Conservation (phyloP, 164 flowering plant genomes). For the Houttuynia cordata region DNA sequence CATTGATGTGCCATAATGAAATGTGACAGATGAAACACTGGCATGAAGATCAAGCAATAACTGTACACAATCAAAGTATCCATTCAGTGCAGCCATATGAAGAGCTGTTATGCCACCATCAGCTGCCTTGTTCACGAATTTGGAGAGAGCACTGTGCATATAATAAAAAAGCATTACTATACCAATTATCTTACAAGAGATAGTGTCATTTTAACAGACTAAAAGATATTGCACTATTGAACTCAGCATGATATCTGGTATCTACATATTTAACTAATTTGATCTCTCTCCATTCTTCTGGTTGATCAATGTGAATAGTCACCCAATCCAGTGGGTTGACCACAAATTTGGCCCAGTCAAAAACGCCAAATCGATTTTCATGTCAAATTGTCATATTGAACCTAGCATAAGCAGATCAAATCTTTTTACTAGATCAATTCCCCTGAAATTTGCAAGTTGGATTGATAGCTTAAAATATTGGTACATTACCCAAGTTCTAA, state of each 20-base stretch:
- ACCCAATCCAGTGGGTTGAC: too few relatives aligned
- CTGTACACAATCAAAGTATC: conserved; percentile 82
- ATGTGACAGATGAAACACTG: conserved; percentile 70
- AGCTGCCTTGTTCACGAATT: conserved; percentile 85
- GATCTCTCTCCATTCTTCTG: too few relatives aligned
- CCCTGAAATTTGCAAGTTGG: too few relatives aligned
- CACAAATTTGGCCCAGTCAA: not conserved
- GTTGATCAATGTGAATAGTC: too few relatives aligned
- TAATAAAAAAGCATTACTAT: not conserved
- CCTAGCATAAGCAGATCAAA: too few relatives aligned
- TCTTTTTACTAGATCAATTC: too few relatives aligned
- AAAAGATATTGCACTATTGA: too few relatives aligned
- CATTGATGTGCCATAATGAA: conserved; percentile 84
- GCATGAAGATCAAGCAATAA: conserved; percentile 80
- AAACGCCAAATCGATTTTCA: not conserved
- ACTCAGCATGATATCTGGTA: not conserved
- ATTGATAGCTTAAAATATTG: too few relatives aligned
- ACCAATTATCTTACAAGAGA: too few relatives aligned
- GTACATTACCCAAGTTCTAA: too few relatives aligned
- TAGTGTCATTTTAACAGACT: too few relatives aligned
- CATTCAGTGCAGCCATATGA: conserved; percentile 94
- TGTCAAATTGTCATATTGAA: too few relatives aligned
- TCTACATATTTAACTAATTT: not conserved
- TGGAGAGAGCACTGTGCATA: conserved; percentile 64
- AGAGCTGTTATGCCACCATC: conserved; percentile 96